Conservation (phyloP, 805 yeast genomes). For the Kluyveromyces lactis region DNA sequence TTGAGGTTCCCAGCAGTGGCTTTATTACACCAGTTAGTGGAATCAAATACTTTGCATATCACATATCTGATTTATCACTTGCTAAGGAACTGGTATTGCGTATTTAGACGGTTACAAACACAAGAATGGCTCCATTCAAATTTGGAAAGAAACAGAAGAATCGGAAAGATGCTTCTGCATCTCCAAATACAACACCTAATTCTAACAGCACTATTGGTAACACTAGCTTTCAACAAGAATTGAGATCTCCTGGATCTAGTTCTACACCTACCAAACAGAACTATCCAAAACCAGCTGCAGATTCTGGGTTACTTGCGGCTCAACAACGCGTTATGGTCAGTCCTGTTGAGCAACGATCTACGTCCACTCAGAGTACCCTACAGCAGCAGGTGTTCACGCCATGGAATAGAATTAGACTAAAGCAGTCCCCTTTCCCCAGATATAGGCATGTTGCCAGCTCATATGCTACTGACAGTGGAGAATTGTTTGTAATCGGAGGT, state of each 20-base stretch:
- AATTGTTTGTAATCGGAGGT: conserved; percentile 89
- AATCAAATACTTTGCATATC: too few species aligned
- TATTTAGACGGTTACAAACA: too few species aligned
- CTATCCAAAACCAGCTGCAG: conserved; percentile 5
- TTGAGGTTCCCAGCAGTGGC: too few species aligned
- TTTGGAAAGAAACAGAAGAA: conserved; percentile 43
- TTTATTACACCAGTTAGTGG: too few species aligned
- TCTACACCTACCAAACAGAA: conserved; percentile 7
- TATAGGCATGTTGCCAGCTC: conserved; percentile 86
- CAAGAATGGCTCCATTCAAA: conserved; percentile 52
- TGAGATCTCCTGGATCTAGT: not conserved
- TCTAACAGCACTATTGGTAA: too few species aligned
- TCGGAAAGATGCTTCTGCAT: conserved; percentile 14
- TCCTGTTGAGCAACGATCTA: conserved; percentile 24
- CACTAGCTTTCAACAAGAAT: not conserved
- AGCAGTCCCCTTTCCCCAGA: conserved; percentile 85
- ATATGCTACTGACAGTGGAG: conserved; percentile 68
- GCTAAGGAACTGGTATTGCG: too few species aligned
- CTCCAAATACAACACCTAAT: not conserved
- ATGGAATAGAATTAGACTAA: conserved; percentile 58
- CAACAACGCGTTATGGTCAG: conserved; percentile 5
- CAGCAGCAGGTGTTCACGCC: conserved; percentile 36
- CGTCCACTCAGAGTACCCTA: conserved; percentile 22
- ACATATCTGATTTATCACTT: too few species aligned
- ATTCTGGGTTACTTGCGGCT: conserved; percentile 4